These are phyloP conservation scores for Naganishia sp. DNA, from an alignment of 1,284 basidiomycete genomes.

Conservation along the genomic window DNA sequence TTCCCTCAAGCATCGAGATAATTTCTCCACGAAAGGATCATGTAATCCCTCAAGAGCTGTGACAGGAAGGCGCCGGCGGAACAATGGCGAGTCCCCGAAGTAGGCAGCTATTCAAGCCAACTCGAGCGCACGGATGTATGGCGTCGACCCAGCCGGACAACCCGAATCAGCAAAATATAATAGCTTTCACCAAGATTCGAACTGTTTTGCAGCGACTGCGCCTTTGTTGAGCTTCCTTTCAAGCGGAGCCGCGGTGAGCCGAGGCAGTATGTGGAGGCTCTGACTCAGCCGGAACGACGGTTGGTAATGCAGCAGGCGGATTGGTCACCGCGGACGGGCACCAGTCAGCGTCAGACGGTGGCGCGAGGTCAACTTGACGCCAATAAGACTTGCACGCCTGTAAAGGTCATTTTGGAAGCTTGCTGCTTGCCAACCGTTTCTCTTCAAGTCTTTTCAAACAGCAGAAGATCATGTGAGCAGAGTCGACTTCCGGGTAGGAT, in stretches of 20 bases:
- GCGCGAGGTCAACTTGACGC: conserved; percentile 18
- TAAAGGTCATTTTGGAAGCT: neutral
- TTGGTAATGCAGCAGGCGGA: conserved; percentile 26
- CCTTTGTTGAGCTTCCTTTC: neutral
- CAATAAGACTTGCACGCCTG: conserved; percentile 10
- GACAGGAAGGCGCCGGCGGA: no score
- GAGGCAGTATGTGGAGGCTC: conserved; percentile 14
- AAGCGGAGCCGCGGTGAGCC: neutral
- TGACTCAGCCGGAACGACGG: conserved; percentile 21
- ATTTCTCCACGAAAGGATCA: no score
- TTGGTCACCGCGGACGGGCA: conserved; percentile 14
- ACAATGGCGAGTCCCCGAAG: no score
- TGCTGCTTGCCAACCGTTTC: conserved; percentile 21
- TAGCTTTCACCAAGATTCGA: neutral
- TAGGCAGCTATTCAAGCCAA: neutral
- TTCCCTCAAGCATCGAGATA: no score
- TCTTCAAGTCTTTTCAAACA: conserved; percentile 27
- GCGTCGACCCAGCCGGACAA: no score
- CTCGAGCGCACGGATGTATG: no score
- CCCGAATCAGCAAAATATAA: no score
- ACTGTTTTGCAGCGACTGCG: neutral
- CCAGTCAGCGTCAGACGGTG: conserved; percentile 1
- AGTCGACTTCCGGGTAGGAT: neutral
- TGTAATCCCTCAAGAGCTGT: no score
- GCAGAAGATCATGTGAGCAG: conserved; percentile 23